A percentile compares a stretch with the other conserved stretches of the same genome.
These are phyloP conservation scores for Rusavskia elegans DNA, from an alignment of 495 filamentous ascomycete genomes.

Conservation along the genomic window DNA sequence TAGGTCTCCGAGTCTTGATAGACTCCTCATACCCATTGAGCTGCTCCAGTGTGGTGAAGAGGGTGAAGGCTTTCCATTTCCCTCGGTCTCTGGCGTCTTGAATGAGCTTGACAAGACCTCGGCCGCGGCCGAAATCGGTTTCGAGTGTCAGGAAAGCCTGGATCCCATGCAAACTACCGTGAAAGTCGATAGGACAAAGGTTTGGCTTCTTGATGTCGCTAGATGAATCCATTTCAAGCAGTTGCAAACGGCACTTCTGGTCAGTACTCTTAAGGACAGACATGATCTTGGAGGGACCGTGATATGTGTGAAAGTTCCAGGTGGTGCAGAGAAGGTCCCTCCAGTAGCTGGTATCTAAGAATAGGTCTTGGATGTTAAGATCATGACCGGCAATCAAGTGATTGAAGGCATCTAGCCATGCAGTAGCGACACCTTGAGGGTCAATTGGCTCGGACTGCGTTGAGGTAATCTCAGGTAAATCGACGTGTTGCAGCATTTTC, in stretches of 20 bases:
- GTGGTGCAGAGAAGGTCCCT: slow-evolving; percentile 37
- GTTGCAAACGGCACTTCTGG: slow-evolving; percentile 16
- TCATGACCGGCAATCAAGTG: slow-evolving; percentile 2
- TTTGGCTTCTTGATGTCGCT: not conserved
- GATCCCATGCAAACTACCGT: slow-evolving; percentile 24
- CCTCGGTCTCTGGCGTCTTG: slow-evolving; percentile 16
- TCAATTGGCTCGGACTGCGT: not conserved
- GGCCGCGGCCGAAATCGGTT: slow-evolving; percentile 28
- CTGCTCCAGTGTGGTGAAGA: slow-evolving; percentile 32
- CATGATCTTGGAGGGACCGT: slow-evolving; percentile 27
- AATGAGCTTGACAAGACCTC: slow-evolving; percentile 29
- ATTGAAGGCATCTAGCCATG: slow-evolving; percentile 5
- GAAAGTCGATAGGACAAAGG: slow-evolving; percentile 17
- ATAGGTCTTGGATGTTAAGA: slow-evolving; percentile 22
- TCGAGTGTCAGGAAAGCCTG: slow-evolving; percentile 24
- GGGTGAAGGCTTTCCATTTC: slow-evolving; percentile 36
- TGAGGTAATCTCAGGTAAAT: not conserved
- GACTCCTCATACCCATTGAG: slow-evolving; percentile 26
- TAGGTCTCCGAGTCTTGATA: slow-evolving; percentile 18
- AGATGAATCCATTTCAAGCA: slow-evolving; percentile 22
- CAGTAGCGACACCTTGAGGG: not conserved
- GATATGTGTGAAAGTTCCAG: slow-evolving; percentile 35
- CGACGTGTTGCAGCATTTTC: not conserved
- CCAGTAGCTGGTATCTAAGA: slow-evolving; percentile 36
- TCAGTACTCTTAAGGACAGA: not conserved